Base-by-base conservation (phyloP, 495 filamentous ascomycete species). In the Chaetomium tenue region DNA sequence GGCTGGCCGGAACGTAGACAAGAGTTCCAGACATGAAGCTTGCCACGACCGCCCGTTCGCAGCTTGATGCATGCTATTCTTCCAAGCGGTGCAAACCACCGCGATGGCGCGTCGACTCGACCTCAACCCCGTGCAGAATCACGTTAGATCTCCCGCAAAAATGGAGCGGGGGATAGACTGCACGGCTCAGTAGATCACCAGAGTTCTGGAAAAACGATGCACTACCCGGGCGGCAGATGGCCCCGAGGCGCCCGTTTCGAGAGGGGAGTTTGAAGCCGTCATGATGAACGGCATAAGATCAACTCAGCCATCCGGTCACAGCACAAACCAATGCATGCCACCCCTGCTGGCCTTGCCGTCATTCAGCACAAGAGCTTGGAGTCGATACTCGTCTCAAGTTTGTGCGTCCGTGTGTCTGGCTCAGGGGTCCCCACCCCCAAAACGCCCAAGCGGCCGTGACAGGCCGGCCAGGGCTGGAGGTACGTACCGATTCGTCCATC, bases 321-420 rank as follows among this genome's bases (percentile, higher is more conserved):
- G 78, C 78, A 72, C 69, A 70, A 70, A 70, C 67, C 64, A 69
- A 66, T 61, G 68, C 61, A 60, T 30, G 61, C 58, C 46, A 28
- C 68, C 70, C 50, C 66, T 72, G 63, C 69, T 65, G 70, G 72
- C 76, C 70, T 68, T 68, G 68, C 66, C 72, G 52, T 63, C 61
- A 70, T 75, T 66, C 72, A 64, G 67, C 69, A 69, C 66, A 68
- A 71, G 61, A 68, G 58, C 56, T 66, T 70, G 73, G 72, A 72
- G 74, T 75, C 71, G 73, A 73, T 69, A 68, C 72, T 78, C 77
- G 79, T 81, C 79, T 81, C 79, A 81, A 78, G 74, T 76, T 68
- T 65, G 48, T 7, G 56, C 37, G 57, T 60, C 50, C 58, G 72
- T 70, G 72, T 71, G 72, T 51, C 55, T 60, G 54, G 58, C 60